Evolutionary conservation across 139 green algal species (phyloP).

Genomic region (Spirogloea muscicola): DNA sequence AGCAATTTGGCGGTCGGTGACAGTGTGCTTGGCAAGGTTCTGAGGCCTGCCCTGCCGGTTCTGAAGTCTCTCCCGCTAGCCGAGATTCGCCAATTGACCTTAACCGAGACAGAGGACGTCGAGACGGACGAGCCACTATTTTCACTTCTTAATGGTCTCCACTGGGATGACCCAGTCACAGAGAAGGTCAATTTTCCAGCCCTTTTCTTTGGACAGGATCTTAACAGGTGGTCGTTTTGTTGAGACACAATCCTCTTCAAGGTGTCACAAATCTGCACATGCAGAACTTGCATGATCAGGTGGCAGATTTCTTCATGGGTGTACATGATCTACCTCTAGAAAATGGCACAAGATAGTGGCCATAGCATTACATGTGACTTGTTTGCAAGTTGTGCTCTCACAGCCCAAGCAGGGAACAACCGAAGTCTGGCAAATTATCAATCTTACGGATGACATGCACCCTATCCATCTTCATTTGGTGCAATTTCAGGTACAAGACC

Average conservation of each 20-base stretch:
- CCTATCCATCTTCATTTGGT: constrained; percentile 36
- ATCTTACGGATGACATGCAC: background rate
- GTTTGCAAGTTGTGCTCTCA: background rate
- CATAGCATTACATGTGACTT: background rate
- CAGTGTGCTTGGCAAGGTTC: background rate
- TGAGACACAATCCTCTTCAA: background rate
- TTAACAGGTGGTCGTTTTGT: background rate
- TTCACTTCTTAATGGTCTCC: background rate
- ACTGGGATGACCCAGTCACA: background rate
- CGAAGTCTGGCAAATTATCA: constrained; percentile 32
- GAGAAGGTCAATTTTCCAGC: background rate
- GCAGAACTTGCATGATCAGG: background rate
- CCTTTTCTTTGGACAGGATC: background rate
- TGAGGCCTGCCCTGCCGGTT: background rate
- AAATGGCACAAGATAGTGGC: background rate
- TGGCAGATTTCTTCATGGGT: background rate
- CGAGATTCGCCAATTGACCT: background rate
- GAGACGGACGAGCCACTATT: background rate
- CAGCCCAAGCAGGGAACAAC: background rate
- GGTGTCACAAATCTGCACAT: background rate
- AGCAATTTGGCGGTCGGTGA: too few relatives aligned
- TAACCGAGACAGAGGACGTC: background rate
- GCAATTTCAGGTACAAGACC: too few relatives aligned
- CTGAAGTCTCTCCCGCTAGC: background rate
- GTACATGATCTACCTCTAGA: background rate